Percentiles rank a stretch among this genome's conserved stretches.
Conservation (phyloP, 371 early-diverging fungal species). For the Umbelopsis sp. region DNA sequence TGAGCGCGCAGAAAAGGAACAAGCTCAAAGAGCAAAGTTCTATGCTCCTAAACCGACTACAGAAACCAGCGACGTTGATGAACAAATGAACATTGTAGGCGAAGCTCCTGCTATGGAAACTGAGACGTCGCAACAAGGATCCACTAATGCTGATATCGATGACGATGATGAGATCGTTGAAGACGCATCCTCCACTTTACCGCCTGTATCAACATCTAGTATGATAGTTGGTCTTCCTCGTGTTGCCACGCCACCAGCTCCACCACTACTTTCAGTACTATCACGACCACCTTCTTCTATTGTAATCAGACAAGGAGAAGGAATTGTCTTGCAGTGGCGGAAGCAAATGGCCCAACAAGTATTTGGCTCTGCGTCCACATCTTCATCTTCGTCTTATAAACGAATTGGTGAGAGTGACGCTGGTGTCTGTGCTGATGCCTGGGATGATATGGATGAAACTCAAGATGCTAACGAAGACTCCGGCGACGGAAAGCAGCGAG, state of each 20-base stretch:
- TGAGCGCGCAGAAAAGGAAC: constrained; percentile 26
- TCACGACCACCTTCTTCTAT: constrained; percentile 25
- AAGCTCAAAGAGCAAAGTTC: constrained; percentile 24
- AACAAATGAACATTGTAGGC: constrained; percentile 13
- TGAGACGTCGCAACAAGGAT: constrained; percentile 28
- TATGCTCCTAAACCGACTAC: constrained; percentile 14
- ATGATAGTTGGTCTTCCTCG: constrained; percentile 10
- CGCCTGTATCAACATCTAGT: background rate
- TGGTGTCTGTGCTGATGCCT: constrained; percentile 30
- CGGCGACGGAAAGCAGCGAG: constrained; percentile 15
- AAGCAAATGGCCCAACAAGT: constrained; percentile 31
- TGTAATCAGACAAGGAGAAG: constrained; percentile 51
- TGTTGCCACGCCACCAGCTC: constrained; percentile 18
- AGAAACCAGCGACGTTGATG: constrained; percentile 16
- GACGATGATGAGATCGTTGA: constrained; percentile 23
- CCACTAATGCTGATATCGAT: constrained; percentile 17
- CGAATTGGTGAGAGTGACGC: constrained; percentile 5
- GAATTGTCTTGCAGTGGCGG: constrained; percentile 38
- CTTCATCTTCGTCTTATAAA: constrained; percentile 10
- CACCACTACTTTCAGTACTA: constrained; percentile 27
- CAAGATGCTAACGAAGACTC: constrained; percentile 31
- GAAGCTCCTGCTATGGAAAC: constrained; percentile 16
- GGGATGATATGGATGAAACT: constrained; percentile 31
- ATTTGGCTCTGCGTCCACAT: constrained; percentile 29
- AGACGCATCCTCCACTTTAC: constrained; percentile 4